Base-by-base conservation (phyloP, 2,329 filamentous ascomycete species). In the Cryphonectria japonica region DNA sequence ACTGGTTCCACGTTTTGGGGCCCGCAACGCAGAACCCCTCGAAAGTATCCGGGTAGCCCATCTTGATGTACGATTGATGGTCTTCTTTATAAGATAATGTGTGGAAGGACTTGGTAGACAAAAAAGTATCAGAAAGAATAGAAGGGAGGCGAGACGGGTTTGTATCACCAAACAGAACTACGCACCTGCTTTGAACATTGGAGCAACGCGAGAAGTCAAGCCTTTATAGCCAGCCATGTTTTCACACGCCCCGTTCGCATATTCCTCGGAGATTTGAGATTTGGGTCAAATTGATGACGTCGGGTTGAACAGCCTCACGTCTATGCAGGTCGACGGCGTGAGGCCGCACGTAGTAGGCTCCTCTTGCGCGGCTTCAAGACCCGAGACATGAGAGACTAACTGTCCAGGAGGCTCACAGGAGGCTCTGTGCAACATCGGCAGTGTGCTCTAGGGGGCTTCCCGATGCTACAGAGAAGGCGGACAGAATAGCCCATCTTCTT, bases 41-140 rank as follows among this genome's bases (percentile, higher is more conserved):
- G 66, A 84, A 84, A 2, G 80, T 83, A 14, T 84, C 82, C 11
- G 82, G 83, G 66, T 84, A 83, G n/a, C 81, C 81, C 81, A 83
- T 83, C 60, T 54, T 80, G 74, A 29, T 26, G 32, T n/a, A 50
- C 9, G 37, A n/a, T 3, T 19, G 32, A 19, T 32, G 6, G 16
- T 60, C 7, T 11, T 39, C 29, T 2, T 19, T 29, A 32, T 39
- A 19, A 43, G 11, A 13, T 6, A 29, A 39, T 9, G 5, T n/a
- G 14, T 46, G 37, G 14, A 46, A 46, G 37, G 8, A 26, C 22
- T 29, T 16, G 39, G 39, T 29, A 7, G n/a, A 2, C 7, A 39
- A 13, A 19, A 19, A 4, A 22, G 3, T 41, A 13, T 6, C 11
- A n/a, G 34, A 1, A 8, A n/a, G n/a, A 41, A 16, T 22, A 22